Evolutionary conservation across 1,139 yeast genomes (phyloP).

Genomic region (Yamadazyma sp.): DNA sequence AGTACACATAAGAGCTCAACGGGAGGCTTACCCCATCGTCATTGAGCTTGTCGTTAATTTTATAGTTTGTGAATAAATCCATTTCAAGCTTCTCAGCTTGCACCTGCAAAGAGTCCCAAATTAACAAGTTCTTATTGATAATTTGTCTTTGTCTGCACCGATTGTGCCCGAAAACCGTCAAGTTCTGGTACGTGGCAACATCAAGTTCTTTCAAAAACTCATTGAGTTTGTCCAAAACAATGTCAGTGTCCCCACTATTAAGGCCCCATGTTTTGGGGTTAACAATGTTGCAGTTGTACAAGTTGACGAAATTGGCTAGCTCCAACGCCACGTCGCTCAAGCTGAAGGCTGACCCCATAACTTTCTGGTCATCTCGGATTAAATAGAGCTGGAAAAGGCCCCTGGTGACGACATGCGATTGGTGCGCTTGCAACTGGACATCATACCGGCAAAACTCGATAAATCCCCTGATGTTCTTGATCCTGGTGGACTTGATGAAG

Average conservation of each 20-base stretch:
- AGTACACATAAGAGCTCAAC: constrained; percentile 67
- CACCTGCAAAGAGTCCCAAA: constrained; percentile 84
- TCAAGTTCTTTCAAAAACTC: constrained; percentile 37
- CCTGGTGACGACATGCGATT: constrained; percentile 54
- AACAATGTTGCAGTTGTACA: constrained; percentile 24
- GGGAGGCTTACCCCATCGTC: constrained; percentile 44
- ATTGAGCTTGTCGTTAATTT: constrained; percentile 33
- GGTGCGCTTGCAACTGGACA: constrained; percentile 25
- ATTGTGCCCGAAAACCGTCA: constrained; percentile 65
- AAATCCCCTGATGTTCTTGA: constrained; percentile 32
- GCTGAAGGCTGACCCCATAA: constrained; percentile 34
- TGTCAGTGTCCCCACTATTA: constrained; percentile 18
- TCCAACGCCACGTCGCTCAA: constrained; percentile 18
- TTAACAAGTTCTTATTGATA: constrained; percentile 52
- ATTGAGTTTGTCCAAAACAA: constrained; percentile 11
- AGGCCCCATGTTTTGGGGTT: constrained; percentile 24
- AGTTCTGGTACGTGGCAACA: constrained; percentile 51
- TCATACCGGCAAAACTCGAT: constrained; percentile 34
- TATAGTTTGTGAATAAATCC: constrained; percentile 30
- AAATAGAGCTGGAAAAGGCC: constrained; percentile 62
- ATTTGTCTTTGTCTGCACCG: constrained; percentile 80
- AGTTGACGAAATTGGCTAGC: constrained; percentile 26
- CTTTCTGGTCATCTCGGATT: constrained; percentile 57
- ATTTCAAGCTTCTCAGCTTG: constrained; percentile 55
- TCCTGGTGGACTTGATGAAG: constrained; percentile 21